Conservation (phyloP, 805 yeast species). For the Lipomyces sp. region DNA sequence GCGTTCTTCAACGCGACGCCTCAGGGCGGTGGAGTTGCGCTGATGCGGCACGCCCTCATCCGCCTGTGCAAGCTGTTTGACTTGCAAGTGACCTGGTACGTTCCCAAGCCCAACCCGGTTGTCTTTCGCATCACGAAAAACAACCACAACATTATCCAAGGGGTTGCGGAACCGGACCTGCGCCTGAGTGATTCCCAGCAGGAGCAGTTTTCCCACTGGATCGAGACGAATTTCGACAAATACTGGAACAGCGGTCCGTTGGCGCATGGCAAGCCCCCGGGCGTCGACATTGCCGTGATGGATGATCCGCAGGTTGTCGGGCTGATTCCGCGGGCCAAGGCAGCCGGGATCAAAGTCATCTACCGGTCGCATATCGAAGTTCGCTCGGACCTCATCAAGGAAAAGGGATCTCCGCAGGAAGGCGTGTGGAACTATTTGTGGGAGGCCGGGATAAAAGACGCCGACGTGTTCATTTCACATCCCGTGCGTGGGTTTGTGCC, state of each 20-base stretch:
- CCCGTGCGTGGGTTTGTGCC: slow-evolving; percentile 30
- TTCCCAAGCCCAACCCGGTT: slow-evolving; percentile 28
- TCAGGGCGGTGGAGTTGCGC: slow-evolving; percentile 30
- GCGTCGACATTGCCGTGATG: slow-evolving; percentile 26
- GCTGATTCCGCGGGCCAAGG: slow-evolving; percentile 22
- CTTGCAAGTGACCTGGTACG: slow-evolving; percentile 25
- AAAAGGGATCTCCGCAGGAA: slow-evolving; percentile 24
- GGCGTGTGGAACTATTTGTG: slow-evolving; percentile 28
- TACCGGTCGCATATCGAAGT: slow-evolving; percentile 29
- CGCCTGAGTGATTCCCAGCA: slow-evolving; percentile 16
- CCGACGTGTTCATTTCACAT: slow-evolving; percentile 28
- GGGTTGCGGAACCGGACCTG: slow-evolving; percentile 22
- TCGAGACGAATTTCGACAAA: slow-evolving; percentile 18
- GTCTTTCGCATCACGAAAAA: slow-evolving; percentile 29
- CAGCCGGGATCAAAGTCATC: slow-evolving; percentile 24
- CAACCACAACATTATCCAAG: slow-evolving; percentile 29
- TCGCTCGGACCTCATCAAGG: slow-evolving; percentile 23
- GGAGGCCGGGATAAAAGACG: slow-evolving; percentile 26
- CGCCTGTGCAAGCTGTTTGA: slow-evolving; percentile 19
- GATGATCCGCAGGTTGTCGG: slow-evolving; percentile 28
- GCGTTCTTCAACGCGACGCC: slow-evolving; percentile 30
- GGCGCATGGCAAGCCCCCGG: slow-evolving; percentile 20
- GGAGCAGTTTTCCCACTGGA: slow-evolving; percentile 22
- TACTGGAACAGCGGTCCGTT: slow-evolving; percentile 26
- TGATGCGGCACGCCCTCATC: slow-evolving; percentile 28